Conservation (phyloP, 192 early-diverging fungal genomes). For the Geosiphon pyriformis region DNA sequence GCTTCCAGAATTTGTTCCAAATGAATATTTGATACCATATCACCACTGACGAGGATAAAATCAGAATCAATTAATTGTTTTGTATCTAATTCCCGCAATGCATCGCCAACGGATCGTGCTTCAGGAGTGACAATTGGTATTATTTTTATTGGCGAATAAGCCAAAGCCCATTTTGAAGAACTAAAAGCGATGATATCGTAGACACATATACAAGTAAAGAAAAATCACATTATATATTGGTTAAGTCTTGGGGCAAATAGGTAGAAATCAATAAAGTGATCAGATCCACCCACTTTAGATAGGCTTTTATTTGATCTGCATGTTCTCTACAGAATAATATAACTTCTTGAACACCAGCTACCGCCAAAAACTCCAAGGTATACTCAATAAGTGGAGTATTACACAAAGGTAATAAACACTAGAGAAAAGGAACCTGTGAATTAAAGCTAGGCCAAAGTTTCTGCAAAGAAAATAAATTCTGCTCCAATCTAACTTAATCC, state of each 20-base stretch:
- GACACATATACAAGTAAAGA: no score
- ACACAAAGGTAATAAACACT: constrained; percentile 89
- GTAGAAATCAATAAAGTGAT: no score
- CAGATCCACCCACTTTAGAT: constrained; percentile 82
- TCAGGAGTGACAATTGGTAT: constrained; percentile 66
- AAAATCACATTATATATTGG: no score
- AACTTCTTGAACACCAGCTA: constrained; percentile 80
- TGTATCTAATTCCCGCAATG: constrained; percentile 81
- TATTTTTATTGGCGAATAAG: constrained; percentile 63
- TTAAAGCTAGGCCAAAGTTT: not conserved
- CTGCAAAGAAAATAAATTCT: no score
- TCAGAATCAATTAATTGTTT: constrained; percentile 75
- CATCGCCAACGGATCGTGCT: constrained; percentile 82
- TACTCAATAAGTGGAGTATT: constrained; percentile 98
- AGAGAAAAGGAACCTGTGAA: not conserved
- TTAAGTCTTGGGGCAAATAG: no score
- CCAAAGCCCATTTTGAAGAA: constrained; percentile 66
- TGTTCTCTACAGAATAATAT: constrained; percentile 83
- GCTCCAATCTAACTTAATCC: no score
- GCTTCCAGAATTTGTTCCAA: constrained; percentile 67
- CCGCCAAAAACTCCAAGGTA: constrained; percentile 87
- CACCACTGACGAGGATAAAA: constrained; percentile 88
- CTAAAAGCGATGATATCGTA: constrained; percentile 29
- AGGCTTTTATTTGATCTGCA: constrained; percentile 73
- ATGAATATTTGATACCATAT: constrained; percentile 88